A percentile compares a stretch with the other conserved stretches of the same genome.
Conservation (phyloP, 2,329 filamentous ascomycete genomes). For the Clarireedia homoeocarpa region DNA sequence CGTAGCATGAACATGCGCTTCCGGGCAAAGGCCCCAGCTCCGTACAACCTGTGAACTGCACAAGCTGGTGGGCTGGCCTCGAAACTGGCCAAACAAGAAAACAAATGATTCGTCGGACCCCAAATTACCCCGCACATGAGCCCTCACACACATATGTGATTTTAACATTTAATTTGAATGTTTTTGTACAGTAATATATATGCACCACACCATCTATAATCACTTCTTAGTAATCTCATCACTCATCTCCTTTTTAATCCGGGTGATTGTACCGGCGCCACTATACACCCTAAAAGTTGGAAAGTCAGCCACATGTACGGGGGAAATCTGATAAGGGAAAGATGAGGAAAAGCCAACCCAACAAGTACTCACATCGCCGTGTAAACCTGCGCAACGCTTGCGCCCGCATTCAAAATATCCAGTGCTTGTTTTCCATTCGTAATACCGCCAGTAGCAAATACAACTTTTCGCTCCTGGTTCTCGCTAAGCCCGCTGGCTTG, state of each 20-base stretch:
- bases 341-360: not conserved
- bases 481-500: not conserved
- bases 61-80: too few species aligned
- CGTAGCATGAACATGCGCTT: too few species aligned
- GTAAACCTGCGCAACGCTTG: slow-evolving; percentile 86
- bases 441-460: slow-evolving; percentile 92
- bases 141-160: too few species aligned
- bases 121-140: too few species aligned
- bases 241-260: slow-evolving; percentile 57
- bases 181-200: not conserved
- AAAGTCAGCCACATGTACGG: slow-evolving; percentile 6
- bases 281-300: slow-evolving; percentile 39
- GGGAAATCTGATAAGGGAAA: too few species aligned
- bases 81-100: too few species aligned
- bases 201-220: not conserved
- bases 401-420: slow-evolving; percentile 77
- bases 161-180: too few species aligned
- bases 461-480: slow-evolving; percentile 53
- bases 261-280: slow-evolving; percentile 55
- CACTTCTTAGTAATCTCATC: slow-evolving; percentile 36
- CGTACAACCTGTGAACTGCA: too few species aligned
- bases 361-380: slow-evolving; percentile 48
- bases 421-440: slow-evolving; percentile 79
- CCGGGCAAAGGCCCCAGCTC: too few species aligned
- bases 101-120: too few species aligned